Evolutionary conservation across 192 early-diverging fungal genomes (phyloP).

Genomic region (Backusella sp.): DNA sequence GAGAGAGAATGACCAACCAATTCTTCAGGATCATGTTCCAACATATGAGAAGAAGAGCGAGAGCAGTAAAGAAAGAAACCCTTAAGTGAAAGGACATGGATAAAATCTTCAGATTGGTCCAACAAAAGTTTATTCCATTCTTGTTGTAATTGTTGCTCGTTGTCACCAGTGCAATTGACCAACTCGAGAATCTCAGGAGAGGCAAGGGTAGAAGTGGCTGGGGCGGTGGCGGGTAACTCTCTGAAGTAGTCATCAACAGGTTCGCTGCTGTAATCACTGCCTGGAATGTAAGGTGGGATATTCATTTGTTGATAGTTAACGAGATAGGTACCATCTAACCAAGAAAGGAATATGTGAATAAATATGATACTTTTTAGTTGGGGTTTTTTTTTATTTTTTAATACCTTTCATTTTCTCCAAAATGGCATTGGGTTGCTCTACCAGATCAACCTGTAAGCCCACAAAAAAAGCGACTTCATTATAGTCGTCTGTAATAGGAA

Average conservation of each 20-base stretch:
- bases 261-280: slow-evolving; percentile 14
- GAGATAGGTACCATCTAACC: slow-evolving; percentile 49
- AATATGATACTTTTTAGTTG: background rate
- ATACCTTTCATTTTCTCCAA: slow-evolving; percentile 54
- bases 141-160: slow-evolving; percentile 25
- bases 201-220: slow-evolving; percentile 16
- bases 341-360: background rate
- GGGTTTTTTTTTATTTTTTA: background rate
- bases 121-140: slow-evolving; percentile 45
- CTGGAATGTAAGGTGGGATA: slow-evolving; percentile 38
- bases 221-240: slow-evolving; percentile 31
- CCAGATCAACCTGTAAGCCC: slow-evolving; percentile 62
- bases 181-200: slow-evolving; percentile 38
- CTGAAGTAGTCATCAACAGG: slow-evolving; percentile 41
- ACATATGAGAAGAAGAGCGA: slow-evolving; percentile 35
- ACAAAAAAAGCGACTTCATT: slow-evolving; percentile 57
- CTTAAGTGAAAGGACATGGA: slow-evolving; percentile 66
- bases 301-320: slow-evolving; percentile 51
- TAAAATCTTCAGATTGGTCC: slow-evolving; percentile 57
- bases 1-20: slow-evolving; percentile 53
- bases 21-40: slow-evolving; percentile 56
- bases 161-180: slow-evolving; percentile 30
- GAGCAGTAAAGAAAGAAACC: slow-evolving; percentile 67
- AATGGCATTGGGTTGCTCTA: slow-evolving; percentile 70
- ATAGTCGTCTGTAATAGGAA: slow-evolving; percentile 43